Evolutionary conservation across 345 rosid species (phyloP).

Genomic region (Lenwebbia sp.): DNA sequence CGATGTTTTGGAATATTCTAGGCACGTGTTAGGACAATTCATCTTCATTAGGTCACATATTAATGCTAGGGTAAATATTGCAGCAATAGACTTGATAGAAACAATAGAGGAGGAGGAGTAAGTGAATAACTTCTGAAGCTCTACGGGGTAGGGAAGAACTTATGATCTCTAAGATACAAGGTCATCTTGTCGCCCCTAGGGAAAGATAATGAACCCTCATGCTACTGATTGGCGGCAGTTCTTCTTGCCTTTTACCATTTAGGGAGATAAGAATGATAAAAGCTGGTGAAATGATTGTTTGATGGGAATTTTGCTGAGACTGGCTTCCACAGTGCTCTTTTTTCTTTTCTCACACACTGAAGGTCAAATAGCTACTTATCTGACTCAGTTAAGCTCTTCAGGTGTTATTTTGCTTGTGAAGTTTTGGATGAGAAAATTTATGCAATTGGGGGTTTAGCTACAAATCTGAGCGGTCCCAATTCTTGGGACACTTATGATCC

Average conservation of each 20-base stretch:
- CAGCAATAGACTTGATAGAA: background rate
- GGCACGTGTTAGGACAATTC: background rate
- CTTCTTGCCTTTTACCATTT: background rate
- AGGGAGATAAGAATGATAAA: background rate
- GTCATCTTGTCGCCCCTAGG: background rate
- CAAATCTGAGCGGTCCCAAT: conserved; percentile 25
- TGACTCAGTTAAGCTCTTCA: conserved; percentile 8
- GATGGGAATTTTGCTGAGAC: background rate
- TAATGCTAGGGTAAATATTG: background rate
- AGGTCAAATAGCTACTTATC: background rate
- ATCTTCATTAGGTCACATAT: background rate
- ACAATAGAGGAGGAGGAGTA: background rate
- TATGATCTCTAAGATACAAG: background rate
- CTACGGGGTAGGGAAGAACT: background rate
- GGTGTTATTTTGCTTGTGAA: conserved; percentile 77
- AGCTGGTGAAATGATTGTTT: background rate
- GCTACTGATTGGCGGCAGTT: background rate
- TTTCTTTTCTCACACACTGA: background rate
- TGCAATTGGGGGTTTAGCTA: conserved; percentile 65
- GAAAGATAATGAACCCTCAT: background rate
- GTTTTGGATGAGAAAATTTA: conserved; percentile 45
- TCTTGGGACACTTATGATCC: conserved; percentile 68
- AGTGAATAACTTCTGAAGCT: background rate
- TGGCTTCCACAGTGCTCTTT: background rate
- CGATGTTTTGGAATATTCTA: background rate